Evolutionary conservation across 768 basidiomycete species (phyloP), one percentile per base, ranked within the genome.

Genomic region (Amylocystis lapponica): DNA sequence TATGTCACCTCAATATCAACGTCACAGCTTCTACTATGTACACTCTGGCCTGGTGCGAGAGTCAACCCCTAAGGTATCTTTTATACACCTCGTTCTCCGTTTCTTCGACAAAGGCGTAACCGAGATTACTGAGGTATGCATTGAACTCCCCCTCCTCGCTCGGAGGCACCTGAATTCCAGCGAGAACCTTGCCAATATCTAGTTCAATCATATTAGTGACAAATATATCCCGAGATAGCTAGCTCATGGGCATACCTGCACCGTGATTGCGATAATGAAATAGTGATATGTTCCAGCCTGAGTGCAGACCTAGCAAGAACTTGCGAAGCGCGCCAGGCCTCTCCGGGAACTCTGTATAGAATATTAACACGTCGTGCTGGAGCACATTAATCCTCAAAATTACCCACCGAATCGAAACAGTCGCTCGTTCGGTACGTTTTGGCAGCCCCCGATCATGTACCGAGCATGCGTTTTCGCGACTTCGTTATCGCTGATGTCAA

Each of bases 211-310:
- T 22, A 38, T n/a, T 27, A 17, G 9, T 31, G 37, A 40, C 12
- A 17, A 17, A 21, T 19, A 27, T 12, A 23, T 41, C n/a, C n/a
- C 37, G 5, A 5, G 5, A n/a, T 3, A 11, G 23, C 10, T n/a
- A 22, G 21, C 16, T 36, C 9, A 3, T 1, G 23, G 2, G 33
- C 83, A 46, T 52, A 90, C 94, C 94, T 58, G 86, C 91, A 23
- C 96, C 96, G 47, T 98, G 95, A 61, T 98, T 97, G 43, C 96
- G 78, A 64, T 99, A 99, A 62, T 99, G 96, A 69, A 98, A 99
- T 50, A 99, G 62, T 1, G 92, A 86, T 37, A 99, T 90, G 62
- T 94, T 97, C 93, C 94, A 97, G 20, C 81, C 83, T 16, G 76
- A 68, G 25, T 84, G 84, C 34, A 99, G 60, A 3, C 86, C 87